Evolutionary conservation across 345 rosid species (phyloP).

Genomic region (Brassica nigra): DNA sequence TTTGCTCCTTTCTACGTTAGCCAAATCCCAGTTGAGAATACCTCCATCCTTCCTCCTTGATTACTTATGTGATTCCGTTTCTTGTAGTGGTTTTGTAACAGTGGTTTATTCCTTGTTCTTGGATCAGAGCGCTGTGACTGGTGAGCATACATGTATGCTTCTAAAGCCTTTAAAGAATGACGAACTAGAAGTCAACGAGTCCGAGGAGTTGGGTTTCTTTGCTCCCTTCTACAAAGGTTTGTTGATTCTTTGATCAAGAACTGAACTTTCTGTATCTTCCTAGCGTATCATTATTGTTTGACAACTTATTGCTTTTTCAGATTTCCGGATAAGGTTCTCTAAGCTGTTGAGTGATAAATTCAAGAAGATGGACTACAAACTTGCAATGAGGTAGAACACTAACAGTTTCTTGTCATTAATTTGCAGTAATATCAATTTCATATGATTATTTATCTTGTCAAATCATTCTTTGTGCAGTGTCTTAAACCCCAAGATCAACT

Average conservation of each 20-base stretch:
- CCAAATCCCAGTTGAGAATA: slow-evolving; percentile 78
- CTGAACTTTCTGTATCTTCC: not conserved
- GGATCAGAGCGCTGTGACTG: slow-evolving; percentile 81
- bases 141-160: slow-evolving; percentile 94
- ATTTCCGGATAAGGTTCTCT: slow-evolving; percentile 71
- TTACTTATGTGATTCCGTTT: slow-evolving; percentile 4
- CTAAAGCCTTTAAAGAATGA: slow-evolving; percentile 73
- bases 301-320: slow-evolving; percentile 44
- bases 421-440: not conserved
- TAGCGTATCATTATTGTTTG: not conserved
- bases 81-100: slow-evolving; percentile 9
- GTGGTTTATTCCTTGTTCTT: slow-evolving; percentile 3
- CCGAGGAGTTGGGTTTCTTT: slow-evolving; percentile 87
- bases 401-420: slow-evolving; percentile 18
- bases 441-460: not conserved
- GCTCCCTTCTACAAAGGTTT: slow-evolving; percentile 87
- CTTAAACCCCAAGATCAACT: slow-evolving; percentile 83
- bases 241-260: slow-evolving; percentile 16
- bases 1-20: slow-evolving; percentile 92
- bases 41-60: not conserved
- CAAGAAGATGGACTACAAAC: slow-evolving; percentile 79
- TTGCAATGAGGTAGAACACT: slow-evolving; percentile 80
- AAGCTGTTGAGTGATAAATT: slow-evolving; percentile 61
- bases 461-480: slow-evolving; percentile 52
- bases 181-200: slow-evolving; percentile 56